phyloP scores from a whole-genome alignment of 306 rosid species.

The Fagus crenata region DNA sequence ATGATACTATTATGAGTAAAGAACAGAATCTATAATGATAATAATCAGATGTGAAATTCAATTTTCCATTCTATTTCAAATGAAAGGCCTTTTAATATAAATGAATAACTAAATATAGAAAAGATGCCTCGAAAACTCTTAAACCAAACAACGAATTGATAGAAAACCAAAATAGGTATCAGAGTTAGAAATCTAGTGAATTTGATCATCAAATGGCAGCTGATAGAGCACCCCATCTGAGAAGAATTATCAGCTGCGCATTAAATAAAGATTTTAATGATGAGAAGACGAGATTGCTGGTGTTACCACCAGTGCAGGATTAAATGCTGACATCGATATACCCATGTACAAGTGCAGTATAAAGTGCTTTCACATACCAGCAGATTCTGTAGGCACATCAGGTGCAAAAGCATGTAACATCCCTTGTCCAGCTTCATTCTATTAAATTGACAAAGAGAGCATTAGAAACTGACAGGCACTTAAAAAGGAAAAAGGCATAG shows the following conservation, averaged over 20 bases:
- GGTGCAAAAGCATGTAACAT: conserved; percentile 60
- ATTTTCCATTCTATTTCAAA: background rate
- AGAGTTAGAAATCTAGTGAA: background rate
- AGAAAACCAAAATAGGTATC: background rate
- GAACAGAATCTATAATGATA: background rate
- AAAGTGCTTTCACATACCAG: conserved; percentile 52
- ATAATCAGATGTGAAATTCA: background rate
- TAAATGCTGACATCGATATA: background rate
- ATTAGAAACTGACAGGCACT: conserved; percentile 31
- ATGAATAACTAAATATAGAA: background rate
- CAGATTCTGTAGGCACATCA: conserved; percentile 46
- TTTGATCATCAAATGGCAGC: background rate
- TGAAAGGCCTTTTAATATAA: background rate
- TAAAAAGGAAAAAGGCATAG: conserved; percentile 14
- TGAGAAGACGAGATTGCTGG: background rate
- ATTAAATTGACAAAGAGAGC: conserved; percentile 27
- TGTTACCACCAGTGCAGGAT: background rate
- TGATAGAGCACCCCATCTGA: background rate
- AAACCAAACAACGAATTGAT: background rate
- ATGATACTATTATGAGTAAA: too few species aligned
- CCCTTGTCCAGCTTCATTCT: conserved; percentile 53
- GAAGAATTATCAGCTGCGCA: too few species aligned
- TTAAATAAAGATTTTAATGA: background rate
- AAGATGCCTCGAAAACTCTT: background rate
- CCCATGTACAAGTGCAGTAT: background rate